Conservation (phyloP, 2,329 filamentous ascomycete genomes). For the Aspergillus oerlinghausenensis region DNA sequence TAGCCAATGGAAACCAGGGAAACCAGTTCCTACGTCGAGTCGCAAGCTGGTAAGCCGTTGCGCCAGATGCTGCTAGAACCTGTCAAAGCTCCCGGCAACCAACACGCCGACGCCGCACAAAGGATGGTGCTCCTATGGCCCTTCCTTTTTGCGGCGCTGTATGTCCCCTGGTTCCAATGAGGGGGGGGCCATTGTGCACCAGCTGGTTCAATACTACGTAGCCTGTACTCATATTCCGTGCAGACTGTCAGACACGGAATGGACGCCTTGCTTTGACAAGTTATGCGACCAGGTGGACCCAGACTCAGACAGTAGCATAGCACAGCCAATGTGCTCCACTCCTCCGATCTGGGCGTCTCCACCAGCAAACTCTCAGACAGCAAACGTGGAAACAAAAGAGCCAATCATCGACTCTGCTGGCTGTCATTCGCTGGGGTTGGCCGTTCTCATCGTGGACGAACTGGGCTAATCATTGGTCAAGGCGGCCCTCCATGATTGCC, state of each 20-base stretch:
- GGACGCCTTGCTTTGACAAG: slow-evolving; percentile 1
- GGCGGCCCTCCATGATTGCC: slow-evolving; percentile 18
- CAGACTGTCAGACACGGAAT: background rate
- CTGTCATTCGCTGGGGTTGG: slow-evolving; percentile 13
- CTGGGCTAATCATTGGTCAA: slow-evolving; percentile 15
- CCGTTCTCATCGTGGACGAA: slow-evolving; percentile 19
- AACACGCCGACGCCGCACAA: too few species aligned
- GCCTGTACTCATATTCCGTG: too few species aligned
- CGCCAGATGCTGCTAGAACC: too few species aligned
- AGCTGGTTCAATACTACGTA: too few species aligned
- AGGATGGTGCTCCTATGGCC: too few species aligned
- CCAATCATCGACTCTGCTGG: slow-evolving; percentile 10
- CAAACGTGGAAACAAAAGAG: slow-evolving; percentile 16
- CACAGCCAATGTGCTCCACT: background rate
- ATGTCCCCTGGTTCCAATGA: too few species aligned
- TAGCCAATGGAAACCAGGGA: too few species aligned
- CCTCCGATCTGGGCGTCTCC: slow-evolving; percentile 1
- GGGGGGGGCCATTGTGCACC: too few species aligned
- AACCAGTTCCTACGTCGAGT: too few species aligned
- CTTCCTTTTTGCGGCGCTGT: too few species aligned
- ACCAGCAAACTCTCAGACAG: slow-evolving; percentile 2
- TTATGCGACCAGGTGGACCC: background rate
- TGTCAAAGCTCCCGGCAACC: too few species aligned
- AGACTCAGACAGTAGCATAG: background rate
- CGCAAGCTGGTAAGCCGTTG: too few species aligned